Evolutionary conservation across 768 basidiomycete genomes (phyloP), one percentile per base, ranked within the genome.

Genomic region (Tylopilus balloui): DNA sequence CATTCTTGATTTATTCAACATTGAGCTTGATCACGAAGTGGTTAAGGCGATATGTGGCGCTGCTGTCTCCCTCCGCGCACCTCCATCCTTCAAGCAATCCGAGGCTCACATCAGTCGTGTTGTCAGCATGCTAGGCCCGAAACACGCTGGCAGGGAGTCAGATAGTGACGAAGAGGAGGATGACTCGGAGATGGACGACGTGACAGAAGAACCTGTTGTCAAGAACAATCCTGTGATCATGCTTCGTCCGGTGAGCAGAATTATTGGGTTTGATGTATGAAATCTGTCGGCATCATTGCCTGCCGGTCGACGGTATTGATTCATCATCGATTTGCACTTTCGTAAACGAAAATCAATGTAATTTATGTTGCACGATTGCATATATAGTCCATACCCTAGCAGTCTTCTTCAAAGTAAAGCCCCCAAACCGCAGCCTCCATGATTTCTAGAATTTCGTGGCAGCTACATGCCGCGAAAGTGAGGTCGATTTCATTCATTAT

Each of bases 1-100:
- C 66, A 85, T 98, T 54, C 68, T 97, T 51, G 95, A 99, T 51
- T 75, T 97, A 6, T 99, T 99, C 75, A 87, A 86, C 59, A 71
- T 94, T 45, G 84, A 87, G 34, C 69, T 96, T 44, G 80, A 88
- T 56, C 71, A 73, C 32, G 78, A 83, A 35, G 69, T 84, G 31
- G 77, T 85, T 35, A 70, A 69, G 43, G 70, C 73, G 20, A 71
- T 92, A 27, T 70, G 69, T 17, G 78, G 78, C 24, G 78, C 75
- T 37, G 77, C 77, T 1, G 66, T 72, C 35, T 65, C 72, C 10
- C 71, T 88, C 38, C 76, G 75, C 51, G 76, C 76, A 13, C 71
- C 70, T 48, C 73, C 72, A 0, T 67, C 63, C 9, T 72, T 72
- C 61, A 74, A 73, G 50, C 67, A 73, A 41, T 68, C 75, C 8